A percentile compares a stretch with the other conserved stretches of the same genome.
Evolutionary conservation across 164 flowering plant genomes (phyloP).

Genomic region (Dillenia turbinata): DNA sequence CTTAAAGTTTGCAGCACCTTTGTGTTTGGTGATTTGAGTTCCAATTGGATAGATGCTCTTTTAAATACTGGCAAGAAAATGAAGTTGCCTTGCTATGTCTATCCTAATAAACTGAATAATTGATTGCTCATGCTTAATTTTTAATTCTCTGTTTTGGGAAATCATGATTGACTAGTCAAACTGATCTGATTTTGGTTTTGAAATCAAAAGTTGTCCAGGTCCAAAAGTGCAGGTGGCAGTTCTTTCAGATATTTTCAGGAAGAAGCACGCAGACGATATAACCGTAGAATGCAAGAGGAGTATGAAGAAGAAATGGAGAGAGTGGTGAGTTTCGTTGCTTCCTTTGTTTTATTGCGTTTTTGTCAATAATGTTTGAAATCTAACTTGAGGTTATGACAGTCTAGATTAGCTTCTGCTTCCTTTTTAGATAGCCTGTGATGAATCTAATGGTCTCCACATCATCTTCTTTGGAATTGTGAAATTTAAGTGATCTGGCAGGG

Average conservation of each 20-base stretch:
- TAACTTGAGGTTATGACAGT: neutral
- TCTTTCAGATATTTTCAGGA: slow-evolving; percentile 67
- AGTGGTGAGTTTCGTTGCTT: slow-evolving; percentile 57
- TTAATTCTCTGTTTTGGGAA: neutral
- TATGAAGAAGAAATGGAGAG: slow-evolving; percentile 98
- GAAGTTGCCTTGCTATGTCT: too few relatives aligned
- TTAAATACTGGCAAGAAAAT: neutral
- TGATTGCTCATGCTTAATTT: neutral
- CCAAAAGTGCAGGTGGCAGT: slow-evolving; percentile 41
- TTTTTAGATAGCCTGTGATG: too few relatives aligned
- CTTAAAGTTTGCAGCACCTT: too few relatives aligned
- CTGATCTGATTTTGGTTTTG: slow-evolving; percentile 17
- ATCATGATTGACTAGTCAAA: neutral
- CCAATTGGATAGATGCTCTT: neutral
- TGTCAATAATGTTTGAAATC: neutral
- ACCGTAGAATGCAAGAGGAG: slow-evolving; percentile 86
- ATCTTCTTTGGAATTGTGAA: too few relatives aligned
- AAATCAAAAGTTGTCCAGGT: slow-evolving; percentile 44
- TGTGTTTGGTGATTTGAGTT: neutral
- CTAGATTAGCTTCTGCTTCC: neutral
- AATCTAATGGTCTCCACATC: too few relatives aligned
- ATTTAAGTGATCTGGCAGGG: too few relatives aligned
- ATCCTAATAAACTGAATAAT: neutral
- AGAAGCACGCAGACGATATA: slow-evolving; percentile 82
- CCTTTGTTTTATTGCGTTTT: neutral